These are phyloP conservation scores for Exophiala xenobiotica DNA, from an alignment of 2,329 filamentous ascomycete genomes.

Conservation along the genomic window DNA sequence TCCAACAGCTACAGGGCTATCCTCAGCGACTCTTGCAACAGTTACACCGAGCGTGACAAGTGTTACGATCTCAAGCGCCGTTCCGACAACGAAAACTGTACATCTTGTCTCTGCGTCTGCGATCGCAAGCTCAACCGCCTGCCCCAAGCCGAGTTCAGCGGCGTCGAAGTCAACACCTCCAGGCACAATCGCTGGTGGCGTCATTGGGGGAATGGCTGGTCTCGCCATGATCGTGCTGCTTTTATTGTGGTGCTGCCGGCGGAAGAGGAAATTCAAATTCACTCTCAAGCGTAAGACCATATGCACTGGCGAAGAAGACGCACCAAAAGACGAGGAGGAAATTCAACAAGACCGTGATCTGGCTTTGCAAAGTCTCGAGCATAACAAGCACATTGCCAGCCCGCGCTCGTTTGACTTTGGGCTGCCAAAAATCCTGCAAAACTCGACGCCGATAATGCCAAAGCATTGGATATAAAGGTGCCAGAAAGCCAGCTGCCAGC, in stretches of 20 bases:
- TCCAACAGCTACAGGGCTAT: neutral
- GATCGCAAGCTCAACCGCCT: constrained; percentile 7
- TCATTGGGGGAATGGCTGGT: constrained; percentile 23
- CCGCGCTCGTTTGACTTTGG: constrained; percentile 24
- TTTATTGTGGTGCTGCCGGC: constrained; percentile 17
- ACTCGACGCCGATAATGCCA: constrained; percentile 13
- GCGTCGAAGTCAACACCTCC: constrained; percentile 2
- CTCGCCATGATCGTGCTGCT: constrained; percentile 20
- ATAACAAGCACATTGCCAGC: constrained; percentile 3
- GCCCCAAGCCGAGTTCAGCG: constrained; percentile 5
- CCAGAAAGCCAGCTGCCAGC: neutral
- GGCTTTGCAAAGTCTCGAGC: constrained; percentile 12
- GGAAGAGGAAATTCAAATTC: constrained; percentile 17
- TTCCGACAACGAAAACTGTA: constrained; percentile 20
- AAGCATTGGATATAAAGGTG: constrained; percentile 15
- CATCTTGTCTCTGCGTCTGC: constrained; percentile 14
- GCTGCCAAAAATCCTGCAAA: constrained; percentile 11
- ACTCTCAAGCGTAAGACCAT: constrained; percentile 18
- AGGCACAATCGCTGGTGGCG: constrained; percentile 22
- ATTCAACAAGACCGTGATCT: constrained; percentile 9
- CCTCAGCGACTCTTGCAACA: neutral
- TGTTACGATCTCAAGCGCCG: constrained; percentile 9
- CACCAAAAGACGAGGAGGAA: constrained; percentile 1
- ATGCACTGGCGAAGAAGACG: constrained; percentile 9
- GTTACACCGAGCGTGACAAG: constrained; percentile 2